Base-by-base conservation (phyloP, 441 rosid species). In the Manihot esculenta region DNA sequence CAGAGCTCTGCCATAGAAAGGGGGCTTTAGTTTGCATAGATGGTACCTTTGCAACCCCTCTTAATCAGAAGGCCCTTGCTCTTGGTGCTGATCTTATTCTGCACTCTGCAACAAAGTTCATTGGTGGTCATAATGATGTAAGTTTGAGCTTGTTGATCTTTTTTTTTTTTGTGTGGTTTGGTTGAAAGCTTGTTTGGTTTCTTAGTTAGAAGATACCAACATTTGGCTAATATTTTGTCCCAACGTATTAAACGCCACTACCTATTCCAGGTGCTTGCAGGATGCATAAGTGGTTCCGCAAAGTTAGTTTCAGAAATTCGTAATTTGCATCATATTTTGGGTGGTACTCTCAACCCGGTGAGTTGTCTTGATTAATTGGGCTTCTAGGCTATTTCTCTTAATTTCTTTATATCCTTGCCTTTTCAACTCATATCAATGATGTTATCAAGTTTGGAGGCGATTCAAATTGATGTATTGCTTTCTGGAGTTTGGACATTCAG, bases 81-180 rank as follows among this genome's bases (percentile, higher is more conserved):
- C 86, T 89, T 74, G 99, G 99, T 64, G 97, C 99, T 76, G 99
- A 95, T 87, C 92, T 95, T 80, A 82, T 89, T 63, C 76, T 95
- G 73, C 99, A 95, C 79, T 95, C 99, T 72, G 89, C 88, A 68
- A 93, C 99, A 57, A 95, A 95, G 76, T 95, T 82, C 81, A 89
- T 95, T 61, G 99, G 88, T 48, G 99, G 99, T n/a, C 99, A 95
- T 76, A 95, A 95, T 71, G 97, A 93, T 78, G 99, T 95, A 79
- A 71, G 89, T 77, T 58, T 70, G 73, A 59, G 73, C 42, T 50
- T 68, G 27, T 53, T 73, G 66, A 23, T 68, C 68, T 66, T 26
- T 35, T 35, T 35, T 35, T 35, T 35, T 35, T n/a, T n/a, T n/a
- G n/a, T n/a, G n/a, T n/a, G n/a, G n/a, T 35, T 35, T 35, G 7